Evolutionary conservation across 192 early-diverging fungal genomes (phyloP), one percentile per base, ranked within the genome.

Genomic region (Powellomyces hirtus): DNA sequence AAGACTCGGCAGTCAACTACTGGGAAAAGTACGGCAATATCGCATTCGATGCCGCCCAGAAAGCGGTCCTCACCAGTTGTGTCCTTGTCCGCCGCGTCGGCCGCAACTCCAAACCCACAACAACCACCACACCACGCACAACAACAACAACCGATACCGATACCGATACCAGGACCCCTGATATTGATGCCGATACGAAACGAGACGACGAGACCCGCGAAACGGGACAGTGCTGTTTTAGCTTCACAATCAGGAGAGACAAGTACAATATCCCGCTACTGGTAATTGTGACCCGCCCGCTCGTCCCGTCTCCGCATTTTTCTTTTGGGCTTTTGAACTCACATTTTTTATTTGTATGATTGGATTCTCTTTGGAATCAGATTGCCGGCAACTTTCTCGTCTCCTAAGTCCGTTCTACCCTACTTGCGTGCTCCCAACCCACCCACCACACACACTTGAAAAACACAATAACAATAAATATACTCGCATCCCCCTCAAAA

Each of bases 21-120:
- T 98, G 93, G 94, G 94, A 96, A 83, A 98, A 96, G 82, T 98
- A 98, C 68, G 94, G 95, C 26, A 94, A 94, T 59, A 96, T 98
- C 71, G 94, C 95, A 1, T 98, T 98, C 75, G 94, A 98, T 79
- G 89, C 92, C 10, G 89, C 90, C 4, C 95, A 98, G 77, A 98
- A 98, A 74, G 95, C 95, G 0, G 94, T 98, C 1, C 75, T 98
- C 66, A 98, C 95, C 11, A 91, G 91, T 8, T 98, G 95, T 55
- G 79, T 98, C 51, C 77, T 98, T 67, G 79, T 59, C 82, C 81
- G 0, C 79, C 86, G 37, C 80, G 68, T 18, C 77, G 80, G 27
- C 79, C 68, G 51, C 78, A 75, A 35, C 81, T 64, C 51, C 79
- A 79, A 1, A 42, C 70, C 2, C 50, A 66, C 35, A 38, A 59